Evolutionary conservation across 108 stramenopile species (phyloP).

Genomic region (Pseudonitzschia multiseries): DNA sequence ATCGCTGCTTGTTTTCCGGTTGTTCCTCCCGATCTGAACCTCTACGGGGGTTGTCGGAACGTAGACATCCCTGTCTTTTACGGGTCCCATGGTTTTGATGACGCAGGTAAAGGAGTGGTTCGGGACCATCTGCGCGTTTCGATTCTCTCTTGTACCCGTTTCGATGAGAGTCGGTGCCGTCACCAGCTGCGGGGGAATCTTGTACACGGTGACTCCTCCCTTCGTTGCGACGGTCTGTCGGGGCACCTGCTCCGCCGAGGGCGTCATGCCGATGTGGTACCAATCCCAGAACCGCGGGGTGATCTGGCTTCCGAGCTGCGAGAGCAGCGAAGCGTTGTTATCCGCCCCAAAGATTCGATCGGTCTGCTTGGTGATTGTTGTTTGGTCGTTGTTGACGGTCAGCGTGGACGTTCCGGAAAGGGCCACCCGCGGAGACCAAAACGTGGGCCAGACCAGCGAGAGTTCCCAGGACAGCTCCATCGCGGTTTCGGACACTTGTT

Average conservation of each 20-base stretch:
- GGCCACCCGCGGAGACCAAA: slow-evolving; percentile 71
- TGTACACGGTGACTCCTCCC: slow-evolving; percentile 51
- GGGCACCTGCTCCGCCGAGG: slow-evolving; percentile 63
- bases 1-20: slow-evolving; percentile 4
- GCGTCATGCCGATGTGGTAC: slow-evolving; percentile 89
- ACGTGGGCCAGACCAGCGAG: slow-evolving; percentile 74
- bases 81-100: slow-evolving; percentile 81
- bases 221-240: slow-evolving; percentile 20
- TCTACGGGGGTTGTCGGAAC: slow-evolving; percentile 71
- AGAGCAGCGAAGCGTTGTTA: slow-evolving; percentile 38
- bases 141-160: slow-evolving; percentile 50
- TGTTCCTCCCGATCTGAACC: slow-evolving; percentile 45
- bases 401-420: slow-evolving; percentile 59
- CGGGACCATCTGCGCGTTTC: slow-evolving; percentile 60
- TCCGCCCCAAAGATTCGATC: slow-evolving; percentile 49
- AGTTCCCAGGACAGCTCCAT: slow-evolving; percentile 70
- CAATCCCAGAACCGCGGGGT: slow-evolving; percentile 83
- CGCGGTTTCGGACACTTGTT: slow-evolving; percentile 24
- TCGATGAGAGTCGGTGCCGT: slow-evolving; percentile 58
- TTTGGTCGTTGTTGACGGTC: slow-evolving; percentile 24
- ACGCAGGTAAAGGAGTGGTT: slow-evolving; percentile 77
- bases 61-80: slow-evolving; percentile 52
- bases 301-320: slow-evolving; percentile 48
- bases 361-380: slow-evolving; percentile 48
- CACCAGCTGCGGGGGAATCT: slow-evolving; percentile 64